phyloP scores from a whole-genome alignment of 2,329 filamentous ascomycete species.

The Hymenoscyphus fraxineus region DNA sequence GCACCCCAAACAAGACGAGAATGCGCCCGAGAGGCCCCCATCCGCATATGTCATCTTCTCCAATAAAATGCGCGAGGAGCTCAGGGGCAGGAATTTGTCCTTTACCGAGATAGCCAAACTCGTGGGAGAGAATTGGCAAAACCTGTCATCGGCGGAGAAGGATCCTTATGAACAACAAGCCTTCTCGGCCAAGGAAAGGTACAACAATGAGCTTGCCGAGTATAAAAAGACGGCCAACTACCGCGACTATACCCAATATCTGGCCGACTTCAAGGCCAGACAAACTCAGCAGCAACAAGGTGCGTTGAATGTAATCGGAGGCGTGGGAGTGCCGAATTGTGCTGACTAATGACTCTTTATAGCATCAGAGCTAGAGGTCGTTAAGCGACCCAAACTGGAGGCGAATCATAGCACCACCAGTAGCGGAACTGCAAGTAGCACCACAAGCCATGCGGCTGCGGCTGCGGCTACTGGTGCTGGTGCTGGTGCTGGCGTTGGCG shows the following conservation, averaged over 20 bases:
- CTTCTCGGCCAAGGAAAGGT: slow-evolving; percentile 70
- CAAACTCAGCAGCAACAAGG: slow-evolving; percentile 57
- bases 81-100: slow-evolving; percentile 71
- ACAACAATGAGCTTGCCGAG: slow-evolving; percentile 65
- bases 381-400: slow-evolving; percentile 35
- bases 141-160: slow-evolving; percentile 60
- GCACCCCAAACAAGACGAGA: slow-evolving; percentile 76
- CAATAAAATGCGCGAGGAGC: slow-evolving; percentile 74
- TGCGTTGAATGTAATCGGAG: slow-evolving; percentile 29
- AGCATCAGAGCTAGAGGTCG: slow-evolving; percentile 26
- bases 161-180: slow-evolving; percentile 71
- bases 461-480: slow-evolving; percentile 18
- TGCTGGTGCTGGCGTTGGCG: slow-evolving; percentile 2
- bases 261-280: slow-evolving; percentile 74
- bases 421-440: slow-evolving; percentile 27
- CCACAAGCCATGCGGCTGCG: slow-evolving; percentile 21
- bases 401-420: slow-evolving; percentile 25
- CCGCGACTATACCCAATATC: slow-evolving; percentile 65
- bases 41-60: slow-evolving; percentile 85
- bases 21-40: slow-evolving; percentile 74
- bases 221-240: slow-evolving; percentile 76
- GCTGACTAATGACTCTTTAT: neutral
- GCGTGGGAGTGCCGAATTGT: neutral
- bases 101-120: slow-evolving; percentile 83
- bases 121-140: slow-evolving; percentile 80